Evolutionary conservation across 1,284 basidiomycete genomes (phyloP), one percentile per base, ranked within the genome.

Genomic region (Cutaneotrichosporon mucoides): DNA sequence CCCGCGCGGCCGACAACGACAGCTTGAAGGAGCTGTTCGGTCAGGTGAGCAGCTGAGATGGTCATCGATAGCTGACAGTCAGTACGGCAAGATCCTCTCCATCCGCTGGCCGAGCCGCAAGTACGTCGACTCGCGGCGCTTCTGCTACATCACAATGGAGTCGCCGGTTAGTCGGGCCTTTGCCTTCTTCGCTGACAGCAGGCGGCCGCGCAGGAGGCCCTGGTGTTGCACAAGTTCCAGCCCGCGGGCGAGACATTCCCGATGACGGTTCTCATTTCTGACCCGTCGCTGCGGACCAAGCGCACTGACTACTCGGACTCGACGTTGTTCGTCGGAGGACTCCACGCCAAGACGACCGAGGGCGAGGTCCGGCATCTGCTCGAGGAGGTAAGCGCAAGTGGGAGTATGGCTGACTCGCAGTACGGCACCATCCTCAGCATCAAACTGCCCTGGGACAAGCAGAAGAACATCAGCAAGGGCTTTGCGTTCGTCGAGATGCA

Each of bases 41-140:
- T 52, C 84, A 87, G 79, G 92, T 92, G 63, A 60, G 73, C 70
- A 9, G 53, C 49, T 67, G 7, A 42, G 53, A 65, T 24, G 24
- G 37, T 63, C 47, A 41, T 24, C 24, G 35, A 36, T 6, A 40
- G 44, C 41, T 52, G 56, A 41, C 42, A 48, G 0, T 24, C 65
- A 93, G 88, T 94, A 89, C 76, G 96, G 96, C 1, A 83, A 83
- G 5, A 84, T 99, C 53, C 90, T 99, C 61, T 92, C 96, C 65
- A 89, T 94, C 11, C 88, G 96, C 15, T 99, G 95, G 96, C 96
- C 96, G 6, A 96, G 92, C 79, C 94, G 94, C 73, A 94, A 95
- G 73, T 95, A 92, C 81, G 93, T 92, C 74, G 85, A 82, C 56
- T 88, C 88, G 1, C 82, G 96, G 35, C 84, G 96, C 12, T 99